A percentile compares a stretch with the other conserved stretches of the same genome.
phyloP scores from a whole-genome alignment of 441 rosid species.

The Adansonia grandidieri region DNA sequence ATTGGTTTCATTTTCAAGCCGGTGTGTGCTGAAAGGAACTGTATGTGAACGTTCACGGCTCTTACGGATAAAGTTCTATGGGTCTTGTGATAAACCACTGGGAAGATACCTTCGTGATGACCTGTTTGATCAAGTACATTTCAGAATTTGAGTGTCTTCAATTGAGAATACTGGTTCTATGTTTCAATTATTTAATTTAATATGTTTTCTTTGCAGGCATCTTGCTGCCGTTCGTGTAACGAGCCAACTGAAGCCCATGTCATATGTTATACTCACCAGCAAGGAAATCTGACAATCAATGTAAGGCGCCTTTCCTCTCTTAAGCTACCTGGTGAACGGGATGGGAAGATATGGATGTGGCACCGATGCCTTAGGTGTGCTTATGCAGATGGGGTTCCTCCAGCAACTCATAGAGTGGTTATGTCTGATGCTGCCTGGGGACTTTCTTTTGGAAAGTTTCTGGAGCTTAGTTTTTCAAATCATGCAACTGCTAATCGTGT shows the following conservation, averaged over 20 bases:
- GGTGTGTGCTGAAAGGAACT: slow-evolving; percentile 71
- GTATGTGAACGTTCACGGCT: slow-evolving; percentile 91
- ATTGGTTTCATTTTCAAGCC: slow-evolving; percentile 87
- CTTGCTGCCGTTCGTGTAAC: slow-evolving; percentile 68
- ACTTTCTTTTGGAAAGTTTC: slow-evolving; percentile 93
- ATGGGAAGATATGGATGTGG: slow-evolving; percentile 99
- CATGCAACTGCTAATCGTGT: slow-evolving; percentile 97
- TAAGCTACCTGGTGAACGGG: slow-evolving; percentile 84
- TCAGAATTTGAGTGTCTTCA: not conserved
- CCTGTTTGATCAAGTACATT: slow-evolving; percentile 76
- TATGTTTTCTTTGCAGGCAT: slow-evolving; percentile 46
- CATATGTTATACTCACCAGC: slow-evolving; percentile 87
- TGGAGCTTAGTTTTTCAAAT: slow-evolving; percentile 97
- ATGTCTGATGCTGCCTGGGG: slow-evolving; percentile 99
- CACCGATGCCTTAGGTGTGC: slow-evolving; percentile 92
- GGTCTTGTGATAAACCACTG: slow-evolving; percentile 93
- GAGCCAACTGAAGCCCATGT: slow-evolving; percentile 89
- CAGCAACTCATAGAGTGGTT: slow-evolving; percentile 86
- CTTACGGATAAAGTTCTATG: slow-evolving; percentile 85
- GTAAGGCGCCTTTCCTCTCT: slow-evolving; percentile 67
- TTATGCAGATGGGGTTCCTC: slow-evolving; percentile 86
- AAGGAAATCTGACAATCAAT: slow-evolving; percentile 91
- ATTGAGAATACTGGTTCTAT: not conserved
- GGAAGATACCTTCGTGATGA: slow-evolving; percentile 85
- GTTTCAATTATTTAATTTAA: slow-evolving; percentile 18